Evolutionary conservation across 164 flowering plant species (phyloP), one percentile per base, ranked within the genome.

Genomic region (Buxus sempervirens): DNA sequence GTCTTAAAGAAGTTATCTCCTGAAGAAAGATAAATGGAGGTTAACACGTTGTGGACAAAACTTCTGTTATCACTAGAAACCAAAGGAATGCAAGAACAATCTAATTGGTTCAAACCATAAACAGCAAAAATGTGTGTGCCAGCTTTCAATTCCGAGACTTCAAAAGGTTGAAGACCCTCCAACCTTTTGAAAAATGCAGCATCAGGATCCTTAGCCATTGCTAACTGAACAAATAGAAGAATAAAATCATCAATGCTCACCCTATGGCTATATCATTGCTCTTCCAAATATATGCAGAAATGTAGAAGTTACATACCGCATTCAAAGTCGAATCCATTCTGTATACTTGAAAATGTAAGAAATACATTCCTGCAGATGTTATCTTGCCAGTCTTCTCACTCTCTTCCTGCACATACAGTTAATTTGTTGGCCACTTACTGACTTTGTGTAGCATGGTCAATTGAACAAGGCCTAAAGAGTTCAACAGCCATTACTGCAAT

Each of bases 141-240:
- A 72, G 93, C 78, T 79, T 85, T 90, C 42, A 90, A 82, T 78
- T 83, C 88, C 28, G 88, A 84, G 65, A 90, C 84, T 76, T 88
- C 93, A 79, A 93, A 88, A 62, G 93, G 93, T 80, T 88, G 93
- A 62, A 90, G 89, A 68, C 96, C 96, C 73, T 90, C 96, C 83
- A 90, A 70, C 71, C 82, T 85, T 72, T 90, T 90, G 62, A 90
- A 90, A 76, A 88, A 90, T 49, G 89, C 88, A 70, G 93, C 82
- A 71, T 90, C 96, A 68, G 93, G 91, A 68, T 90, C 91, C 72
- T 88, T 90, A 26, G 96, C 90, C 82, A 88, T 85, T 56, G 93
- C 88, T 63, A 90, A 75, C 93, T 90, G 78, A 69, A 78, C 36
- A 56, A 73, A 23, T 62, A 73, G 9, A 63, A 59, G 14, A 41